Percentiles rank a stretch among this genome's conserved stretches.
phyloP scores from a whole-genome alignment of 2,329 filamentous ascomycete species.

The Xylariaceae sp. region DNA sequence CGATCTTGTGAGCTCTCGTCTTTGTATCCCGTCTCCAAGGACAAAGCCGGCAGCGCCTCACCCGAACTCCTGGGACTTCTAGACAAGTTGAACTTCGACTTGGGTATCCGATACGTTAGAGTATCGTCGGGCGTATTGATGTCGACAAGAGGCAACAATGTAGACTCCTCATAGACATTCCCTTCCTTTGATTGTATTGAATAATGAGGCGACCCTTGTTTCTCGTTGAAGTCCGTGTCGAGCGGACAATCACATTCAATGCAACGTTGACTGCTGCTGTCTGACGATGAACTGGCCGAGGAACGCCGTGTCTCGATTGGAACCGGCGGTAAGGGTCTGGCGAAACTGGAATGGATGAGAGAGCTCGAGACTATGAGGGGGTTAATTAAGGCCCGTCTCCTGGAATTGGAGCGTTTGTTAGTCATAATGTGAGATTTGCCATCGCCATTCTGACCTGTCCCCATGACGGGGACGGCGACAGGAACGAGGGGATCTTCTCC shows the following conservation, averaged over 20 bases:
- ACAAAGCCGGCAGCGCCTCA: slow-evolving; percentile 19
- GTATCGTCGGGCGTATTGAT: slow-evolving; percentile 28
- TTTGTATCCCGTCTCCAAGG: slow-evolving; percentile 28
- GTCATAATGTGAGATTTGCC: slow-evolving; percentile 22
- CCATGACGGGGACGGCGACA: background rate
- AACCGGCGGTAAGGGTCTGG: slow-evolving; percentile 36
- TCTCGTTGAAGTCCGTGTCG: slow-evolving; percentile 22
- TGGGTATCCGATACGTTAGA: slow-evolving; percentile 21
- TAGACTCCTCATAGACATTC: slow-evolving; percentile 21
- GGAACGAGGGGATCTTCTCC: slow-evolving; percentile 19
- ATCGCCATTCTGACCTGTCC: slow-evolving; percentile 18
- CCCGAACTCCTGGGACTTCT: slow-evolving; percentile 4
- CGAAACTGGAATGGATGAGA: slow-evolving; percentile 37
- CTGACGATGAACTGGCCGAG: slow-evolving; percentile 41
- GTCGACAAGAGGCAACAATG: slow-evolving; percentile 25
- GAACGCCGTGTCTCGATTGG: slow-evolving; percentile 37
- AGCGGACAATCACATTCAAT: slow-evolving; percentile 26
- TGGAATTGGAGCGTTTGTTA: slow-evolving; percentile 29
- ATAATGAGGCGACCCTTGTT: slow-evolving; percentile 35
- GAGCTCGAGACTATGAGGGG: slow-evolving; percentile 37
- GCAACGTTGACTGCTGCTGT: slow-evolving; percentile 39
- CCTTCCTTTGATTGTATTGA: slow-evolving; percentile 26
- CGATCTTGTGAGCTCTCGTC: slow-evolving; percentile 16
- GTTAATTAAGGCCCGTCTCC: slow-evolving; percentile 30
- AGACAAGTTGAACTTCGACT: slow-evolving; percentile 13